Evolutionary conservation across 2,329 filamentous ascomycete species (phyloP), one percentile per base, ranked within the genome.

Genomic region (Talaromyces amestolkiae): DNA sequence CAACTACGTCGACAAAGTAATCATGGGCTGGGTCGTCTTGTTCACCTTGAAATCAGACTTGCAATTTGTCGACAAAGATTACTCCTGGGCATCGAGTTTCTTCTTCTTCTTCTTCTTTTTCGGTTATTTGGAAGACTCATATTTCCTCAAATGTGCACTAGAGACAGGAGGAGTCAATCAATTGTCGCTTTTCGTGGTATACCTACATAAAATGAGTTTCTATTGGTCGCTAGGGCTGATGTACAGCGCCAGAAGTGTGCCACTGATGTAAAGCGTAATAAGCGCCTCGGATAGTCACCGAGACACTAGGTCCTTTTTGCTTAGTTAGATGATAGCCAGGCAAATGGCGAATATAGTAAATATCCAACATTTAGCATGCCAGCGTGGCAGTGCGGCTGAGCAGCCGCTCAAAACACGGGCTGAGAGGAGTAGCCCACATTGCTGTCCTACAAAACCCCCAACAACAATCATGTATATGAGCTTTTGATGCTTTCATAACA

Each of bases 21-120:
- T 56, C 53, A 35, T 56, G 27, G 27, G 53, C 27, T 56, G 27
- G 27, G 53, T 31, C 13, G 53, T 35, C 19, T n/a, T 56, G 9
- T 56, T 56, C 19, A 35, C 27, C 8, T 56, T 56, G 17, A 35
- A 56, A 19, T 35, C 53, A 3, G 53, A 56, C 66, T 78, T 89
- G 17, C 39, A 41, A n/a, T 5, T 41, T 8, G 39, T 41, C 17
- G 39, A 17, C 39, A 41, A 41, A 7, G 39, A 41, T 8, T 41
- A 41, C 3, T 41, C 39, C 39, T 41, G 15, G 39, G 15, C 39
- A 41, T 41, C 39, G 39, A 41, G 39, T 41, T n/a, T 41, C 17
- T 41, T 41, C 39, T 41, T n/a, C n/a, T n/a, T n/a, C n/a, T n/a
- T n/a, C n/a, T n/a, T n/a, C n/a, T n/a, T n/a, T 9, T 41, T 41